Base-by-base conservation (phyloP, 2,329 filamentous ascomycete species). In the Diaporthe sp. region DNA sequence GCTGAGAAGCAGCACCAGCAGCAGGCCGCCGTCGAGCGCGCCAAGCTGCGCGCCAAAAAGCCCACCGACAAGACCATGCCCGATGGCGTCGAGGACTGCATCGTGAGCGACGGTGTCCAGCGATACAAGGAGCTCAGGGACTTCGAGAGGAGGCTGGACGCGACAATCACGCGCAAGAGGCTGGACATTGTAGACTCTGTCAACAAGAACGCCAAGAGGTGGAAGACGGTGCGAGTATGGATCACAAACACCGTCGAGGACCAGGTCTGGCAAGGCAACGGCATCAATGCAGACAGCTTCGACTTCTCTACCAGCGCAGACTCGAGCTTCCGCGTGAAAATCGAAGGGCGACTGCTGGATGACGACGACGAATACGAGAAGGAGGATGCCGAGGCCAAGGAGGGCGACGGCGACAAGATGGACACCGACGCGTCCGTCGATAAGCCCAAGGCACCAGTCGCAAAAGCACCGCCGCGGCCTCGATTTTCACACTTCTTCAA, bases 51-150 rank as follows among this genome's bases (percentile, higher is more conserved):
- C 78, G 95, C 94, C 81, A 92, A 92, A 81, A 97, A 96, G 84
- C 97, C 97, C 1, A 98, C 95, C 74, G 97, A 99, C 84, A 97
- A 95, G 88, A 97, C 95, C 80, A 92, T 99, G 35, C 96, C 97
- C 52, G 96, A 98, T 77, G 95, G 95, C 73, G 89, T 98, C 58
- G 96, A 97, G 79, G 92, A 95, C 64, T 90, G 93, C 77, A 91
- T 95, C 76, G 91, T 97, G 77, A 95, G 94, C 77, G 94, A 97
- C 82, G 93, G 93, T 52, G 95, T 93, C 58, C 88, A 92, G 81
- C 90, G 95, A 78, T 99, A 99, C 86, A 92, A 92, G 81, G 92
- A 93, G 74, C 85, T 99, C 81, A 92, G 95, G 81, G 95, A 97
- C 78, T 87, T 97, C 74, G 97, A 99, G 88, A 92, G 95, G 81